phyloP scores from a whole-genome alignment of 2,329 filamentous ascomycete genomes.

The Pseudogymnoascus sp. region DNA sequence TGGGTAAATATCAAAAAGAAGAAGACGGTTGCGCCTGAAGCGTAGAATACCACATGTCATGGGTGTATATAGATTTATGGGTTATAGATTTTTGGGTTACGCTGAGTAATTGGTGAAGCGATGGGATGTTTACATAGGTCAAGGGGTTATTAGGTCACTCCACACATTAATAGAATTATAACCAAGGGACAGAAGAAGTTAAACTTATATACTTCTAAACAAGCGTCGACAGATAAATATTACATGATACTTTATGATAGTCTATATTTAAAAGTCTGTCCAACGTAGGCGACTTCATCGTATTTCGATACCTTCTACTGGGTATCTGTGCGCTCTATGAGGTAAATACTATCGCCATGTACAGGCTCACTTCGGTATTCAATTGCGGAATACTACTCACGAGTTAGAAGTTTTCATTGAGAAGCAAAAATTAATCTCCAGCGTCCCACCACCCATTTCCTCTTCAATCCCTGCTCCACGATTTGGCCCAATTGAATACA shows the following conservation, averaged over 20 bases:
- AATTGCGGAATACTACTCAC: background rate
- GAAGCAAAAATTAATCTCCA: background rate
- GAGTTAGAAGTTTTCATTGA: background rate
- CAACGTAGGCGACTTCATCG: background rate
- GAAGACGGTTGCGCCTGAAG: constrained; percentile 11
- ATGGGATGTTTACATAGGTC: background rate
- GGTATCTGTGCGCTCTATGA: background rate
- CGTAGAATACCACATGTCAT: background rate
- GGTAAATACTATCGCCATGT: background rate
- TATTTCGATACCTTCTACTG: background rate
- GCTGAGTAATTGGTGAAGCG: background rate
- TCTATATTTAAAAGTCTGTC: background rate
- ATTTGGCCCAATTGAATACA: background rate
- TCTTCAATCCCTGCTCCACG: background rate
- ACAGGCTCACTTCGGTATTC: background rate
- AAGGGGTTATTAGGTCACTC: background rate
- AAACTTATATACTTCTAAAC: background rate
- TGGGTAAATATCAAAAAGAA: constrained; percentile 39
- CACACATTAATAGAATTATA: background rate
- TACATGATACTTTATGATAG: background rate
- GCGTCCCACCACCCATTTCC: background rate
- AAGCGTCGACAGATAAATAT: background rate
- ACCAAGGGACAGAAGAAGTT: background rate
- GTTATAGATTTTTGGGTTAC: background rate
- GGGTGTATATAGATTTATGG: background rate